Evolutionary conservation across 805 yeast species (phyloP), one percentile per base, ranked within the genome.

Genomic region (Spathaspora sp.): DNA sequence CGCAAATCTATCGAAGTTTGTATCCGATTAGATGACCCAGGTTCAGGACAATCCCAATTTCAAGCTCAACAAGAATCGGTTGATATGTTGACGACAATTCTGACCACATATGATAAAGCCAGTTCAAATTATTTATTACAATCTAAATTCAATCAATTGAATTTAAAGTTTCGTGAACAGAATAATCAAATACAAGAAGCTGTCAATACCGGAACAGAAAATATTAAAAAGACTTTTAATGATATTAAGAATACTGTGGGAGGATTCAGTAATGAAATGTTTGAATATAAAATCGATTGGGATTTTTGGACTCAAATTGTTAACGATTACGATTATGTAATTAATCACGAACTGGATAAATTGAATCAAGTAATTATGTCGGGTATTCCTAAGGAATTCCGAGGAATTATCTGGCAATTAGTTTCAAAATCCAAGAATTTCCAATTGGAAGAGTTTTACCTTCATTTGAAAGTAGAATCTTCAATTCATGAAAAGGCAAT

Each of bases 321-420:
- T 3, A 83, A 86, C 55, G 87, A 91, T 64, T 89, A 90, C 62
- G 76, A 83, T n/a, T 63, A 67, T 0, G 83, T 87, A 8, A 91
- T 91, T 1, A 74, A 79, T 49, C 71, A 77, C 18, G 82, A 82
- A 23, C 85, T 92, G 0, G 77, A 77, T 12, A 76, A 76, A 55
- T 75, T 93, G 52, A 78, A 84, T 45, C 63, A 68, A 39, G 83
- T 87, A 44, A 80, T 94, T 17, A 77, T 85, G 18, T 70, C 72
- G 9, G 98, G 98, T 47, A 85, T 93, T 42, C 98, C 99, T 12
- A 72, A 79, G 44, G 94, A 87, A 56, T 77, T 93, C 48, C 75
- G 98, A 56, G 96, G 97, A 2, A 83, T 92, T 57, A 80, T 93
- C 18, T 93, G 99, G 99, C 97, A 92, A 69, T 74, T 90, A 47